Conservation (phyloP, 257 asterid species). For the Thymus quinquecostatus region DNA sequence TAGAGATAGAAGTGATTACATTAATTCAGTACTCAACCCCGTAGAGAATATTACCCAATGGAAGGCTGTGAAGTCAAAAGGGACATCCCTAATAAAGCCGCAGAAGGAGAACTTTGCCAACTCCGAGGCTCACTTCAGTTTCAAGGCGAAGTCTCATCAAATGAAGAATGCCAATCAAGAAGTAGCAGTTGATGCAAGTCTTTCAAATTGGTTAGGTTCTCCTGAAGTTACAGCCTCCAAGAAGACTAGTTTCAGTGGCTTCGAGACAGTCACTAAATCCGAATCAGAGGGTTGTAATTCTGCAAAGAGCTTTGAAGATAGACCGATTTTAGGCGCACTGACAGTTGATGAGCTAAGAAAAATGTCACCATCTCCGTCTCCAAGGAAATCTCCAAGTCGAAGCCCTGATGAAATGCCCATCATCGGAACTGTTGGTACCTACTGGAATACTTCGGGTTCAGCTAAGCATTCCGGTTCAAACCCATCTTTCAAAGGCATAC, state of each 20-base stretch:
- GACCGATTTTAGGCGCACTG: constrained; percentile 96
- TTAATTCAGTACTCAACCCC: constrained; percentile 83
- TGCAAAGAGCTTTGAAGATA: constrained; percentile 66
- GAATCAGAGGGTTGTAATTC: constrained; percentile 57
- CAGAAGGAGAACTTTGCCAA: constrained; percentile 76
- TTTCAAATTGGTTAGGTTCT: constrained; percentile 81
- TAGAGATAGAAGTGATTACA: constrained; percentile 70
- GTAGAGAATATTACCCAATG: constrained; percentile 88
- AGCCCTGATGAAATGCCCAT: constrained; percentile 95
- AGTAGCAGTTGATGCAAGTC: constrained; percentile 86
- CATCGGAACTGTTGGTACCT: constrained; percentile 89
- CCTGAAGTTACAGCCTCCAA: constrained; percentile 49
- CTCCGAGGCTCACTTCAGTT: constrained; percentile 47
- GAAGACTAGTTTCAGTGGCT: constrained; percentile 45
- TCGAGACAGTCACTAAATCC: constrained; percentile 43
- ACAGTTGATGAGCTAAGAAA: constrained; percentile 91
- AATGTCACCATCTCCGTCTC: constrained; percentile 60
- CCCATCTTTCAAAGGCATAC: constrained; percentile 80
- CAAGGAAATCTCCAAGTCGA: constrained; percentile 74
- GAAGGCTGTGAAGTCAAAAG: constrained; percentile 73
- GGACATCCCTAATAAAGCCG: constrained; percentile 39
- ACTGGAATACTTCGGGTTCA: constrained; percentile 64
- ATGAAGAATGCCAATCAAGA: constrained; percentile 47
- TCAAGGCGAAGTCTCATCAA: constrained; percentile 47
- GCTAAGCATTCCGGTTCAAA: constrained; percentile 43